These are phyloP conservation scores for Carex littledalei DNA, from an alignment of 176 grass and related monocot genomes.

Conservation along the genomic window DNA sequence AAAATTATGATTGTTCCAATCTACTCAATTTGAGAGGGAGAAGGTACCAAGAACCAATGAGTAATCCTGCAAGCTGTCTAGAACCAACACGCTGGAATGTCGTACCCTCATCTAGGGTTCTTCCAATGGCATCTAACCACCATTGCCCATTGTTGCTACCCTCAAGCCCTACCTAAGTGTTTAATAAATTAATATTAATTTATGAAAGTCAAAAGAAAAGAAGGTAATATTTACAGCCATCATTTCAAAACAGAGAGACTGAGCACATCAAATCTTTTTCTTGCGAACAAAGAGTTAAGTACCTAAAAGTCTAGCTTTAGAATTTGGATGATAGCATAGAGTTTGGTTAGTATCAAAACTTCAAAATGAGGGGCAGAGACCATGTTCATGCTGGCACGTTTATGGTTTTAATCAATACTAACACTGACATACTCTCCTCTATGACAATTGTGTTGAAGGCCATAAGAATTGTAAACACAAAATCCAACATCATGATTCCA, in stretches of 20 bases:
- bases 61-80: slow-evolving; percentile 84
- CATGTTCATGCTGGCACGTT: not conserved
- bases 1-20: slow-evolving; percentile 19
- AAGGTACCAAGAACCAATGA: slow-evolving; percentile 85
- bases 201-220: not conserved
- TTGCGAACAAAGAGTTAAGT: not conserved
- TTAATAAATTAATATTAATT: slow-evolving; percentile 17
- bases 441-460: not conserved
- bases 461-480: not conserved
- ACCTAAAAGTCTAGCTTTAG: not conserved
- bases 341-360: not conserved
- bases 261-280: not conserved
- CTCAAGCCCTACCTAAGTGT: slow-evolving; percentile 90
- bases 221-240: not conserved
- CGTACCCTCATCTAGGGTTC: slow-evolving; percentile 73
- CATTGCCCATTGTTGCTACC: slow-evolving; percentile 93
- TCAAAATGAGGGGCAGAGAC: not conserved
- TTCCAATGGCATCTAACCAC: slow-evolving; percentile 96
- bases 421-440: not conserved
- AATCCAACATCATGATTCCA: slow-evolving; percentile 3
- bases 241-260: not conserved
- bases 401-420: not conserved
- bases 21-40: not conserved
- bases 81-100: slow-evolving; percentile 94
- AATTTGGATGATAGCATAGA: not conserved